phyloP scores from a whole-genome alignment of 163 green algal species.

The Botryococcus braunii region DNA sequence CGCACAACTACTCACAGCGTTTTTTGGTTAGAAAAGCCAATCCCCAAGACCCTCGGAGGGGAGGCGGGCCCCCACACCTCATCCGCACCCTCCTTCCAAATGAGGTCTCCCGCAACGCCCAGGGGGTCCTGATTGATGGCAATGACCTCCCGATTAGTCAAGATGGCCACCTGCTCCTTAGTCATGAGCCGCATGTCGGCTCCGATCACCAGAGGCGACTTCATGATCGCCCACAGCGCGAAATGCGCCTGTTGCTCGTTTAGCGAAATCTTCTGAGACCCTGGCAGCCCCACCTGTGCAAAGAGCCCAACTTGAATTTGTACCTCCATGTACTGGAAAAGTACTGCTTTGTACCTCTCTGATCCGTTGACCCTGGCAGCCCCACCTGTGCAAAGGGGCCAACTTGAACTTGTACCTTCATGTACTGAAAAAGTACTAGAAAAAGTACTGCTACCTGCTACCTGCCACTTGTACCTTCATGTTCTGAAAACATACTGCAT shows the following conservation, averaged over 20 bases:
- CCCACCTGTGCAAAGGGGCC: conserved; percentile 8
- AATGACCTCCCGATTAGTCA: conserved; percentile 55
- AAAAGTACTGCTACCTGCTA: no score
- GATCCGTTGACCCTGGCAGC: background rate
- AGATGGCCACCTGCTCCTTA: conserved; percentile 31
- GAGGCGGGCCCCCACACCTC: conserved; percentile 13
- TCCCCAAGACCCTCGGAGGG: background rate
- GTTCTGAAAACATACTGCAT: no score
- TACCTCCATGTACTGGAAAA: no score
- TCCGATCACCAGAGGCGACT: conserved; percentile 66
- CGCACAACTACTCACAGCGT: no score
- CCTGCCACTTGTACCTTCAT: no score
- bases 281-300: conserved; percentile 5
- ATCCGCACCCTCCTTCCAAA: conserved; percentile 49
- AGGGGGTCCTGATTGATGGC: conserved; percentile 64
- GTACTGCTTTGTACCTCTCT: no score
- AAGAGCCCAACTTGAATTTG: no score
- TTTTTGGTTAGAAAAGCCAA: no score
- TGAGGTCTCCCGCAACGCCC: conserved; percentile 53
- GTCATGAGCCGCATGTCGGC: conserved; percentile 38
- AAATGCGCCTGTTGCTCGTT: conserved; percentile 57
- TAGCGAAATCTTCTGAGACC: background rate
- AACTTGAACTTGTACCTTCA: no score
- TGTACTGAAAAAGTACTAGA: no score
- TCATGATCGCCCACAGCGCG: conserved; percentile 70